phyloP scores from a whole-genome alignment of 257 asterid genomes.

The Thymus mandschuricus region DNA sequence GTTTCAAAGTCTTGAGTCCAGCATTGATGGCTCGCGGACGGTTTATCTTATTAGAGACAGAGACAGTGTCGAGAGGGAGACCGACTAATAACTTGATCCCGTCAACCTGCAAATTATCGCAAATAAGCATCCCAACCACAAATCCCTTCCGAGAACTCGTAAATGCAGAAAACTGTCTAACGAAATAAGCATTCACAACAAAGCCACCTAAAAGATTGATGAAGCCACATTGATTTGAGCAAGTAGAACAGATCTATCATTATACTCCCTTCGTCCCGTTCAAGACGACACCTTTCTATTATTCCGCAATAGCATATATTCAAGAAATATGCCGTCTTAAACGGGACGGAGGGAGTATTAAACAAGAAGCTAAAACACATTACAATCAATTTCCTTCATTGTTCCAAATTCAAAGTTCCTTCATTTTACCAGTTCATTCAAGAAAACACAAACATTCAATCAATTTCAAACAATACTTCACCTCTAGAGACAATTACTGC shows the following conservation, averaged over 20 bases:
- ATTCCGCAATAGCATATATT: too few relatives aligned
- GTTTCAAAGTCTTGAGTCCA: constrained; percentile 79
- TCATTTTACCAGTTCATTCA: not conserved
- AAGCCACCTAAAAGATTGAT: not conserved
- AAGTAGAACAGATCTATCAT: not conserved
- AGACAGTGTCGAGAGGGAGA: constrained; percentile 77
- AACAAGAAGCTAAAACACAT: too few relatives aligned
- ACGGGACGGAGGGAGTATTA: too few relatives aligned
- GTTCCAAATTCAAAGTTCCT: not conserved
- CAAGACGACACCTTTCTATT: too few relatives aligned
- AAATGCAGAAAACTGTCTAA: not conserved
- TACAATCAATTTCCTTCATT: too few relatives aligned
- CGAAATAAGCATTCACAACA: not conserved
- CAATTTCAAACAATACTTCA: not conserved
- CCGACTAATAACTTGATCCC: constrained; percentile 69
- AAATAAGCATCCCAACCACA: not conserved
- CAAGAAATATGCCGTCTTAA: too few relatives aligned
- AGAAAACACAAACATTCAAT: not conserved
- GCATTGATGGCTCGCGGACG: constrained; percentile 75
- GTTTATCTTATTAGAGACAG: constrained; percentile 51
- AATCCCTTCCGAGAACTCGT: not conserved
- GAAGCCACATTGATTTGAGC: not conserved
- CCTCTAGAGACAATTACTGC: not conserved
- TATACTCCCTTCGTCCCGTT: too few relatives aligned
- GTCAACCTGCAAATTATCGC: constrained; percentile 48